A percentile compares a stretch with the other conserved stretches of the same genome.
Conservation (phyloP, 2,329 filamentous ascomycete genomes). For the Laburnicola sp. region DNA sequence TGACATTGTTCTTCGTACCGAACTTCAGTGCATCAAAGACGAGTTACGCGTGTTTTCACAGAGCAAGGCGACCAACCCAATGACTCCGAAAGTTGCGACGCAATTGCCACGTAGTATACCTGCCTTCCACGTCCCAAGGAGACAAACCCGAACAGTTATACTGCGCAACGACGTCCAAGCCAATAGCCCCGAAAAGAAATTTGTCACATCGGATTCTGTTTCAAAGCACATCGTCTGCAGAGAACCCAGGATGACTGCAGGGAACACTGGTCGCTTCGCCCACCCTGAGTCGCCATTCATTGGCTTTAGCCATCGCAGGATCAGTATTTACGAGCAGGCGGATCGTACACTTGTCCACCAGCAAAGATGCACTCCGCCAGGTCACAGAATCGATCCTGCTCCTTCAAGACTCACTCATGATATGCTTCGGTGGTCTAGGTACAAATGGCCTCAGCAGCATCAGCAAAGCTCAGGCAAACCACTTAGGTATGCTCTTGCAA, state of each 20-base stretch:
- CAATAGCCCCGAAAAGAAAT: not conserved
- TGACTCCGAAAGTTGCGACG: not conserved
- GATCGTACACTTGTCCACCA: not conserved
- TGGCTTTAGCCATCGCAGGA: not conserved
- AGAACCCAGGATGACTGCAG: not conserved
- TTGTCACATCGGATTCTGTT: not conserved
- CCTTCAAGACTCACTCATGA: not conserved
- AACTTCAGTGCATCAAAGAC: conserved; percentile 1
- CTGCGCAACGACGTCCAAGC: not conserved
- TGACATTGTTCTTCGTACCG: conserved; percentile 1
- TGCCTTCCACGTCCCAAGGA: not conserved
- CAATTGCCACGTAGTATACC: not conserved
- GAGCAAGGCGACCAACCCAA: not conserved
- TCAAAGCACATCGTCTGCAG: not conserved
- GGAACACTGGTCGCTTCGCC: not conserved
- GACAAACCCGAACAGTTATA: not conserved
- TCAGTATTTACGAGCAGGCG: not conserved
- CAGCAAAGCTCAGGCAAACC: not conserved
- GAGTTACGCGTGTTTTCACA: not conserved
- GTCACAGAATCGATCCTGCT: not conserved
- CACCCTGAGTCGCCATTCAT: not conserved
- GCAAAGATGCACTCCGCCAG: not conserved
- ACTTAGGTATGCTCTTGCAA: not conserved
- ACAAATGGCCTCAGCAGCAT: not conserved
- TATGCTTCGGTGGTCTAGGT: not conserved